These are phyloP conservation scores for Aspergillus mulundensis DNA, from an alignment of 495 filamentous ascomycete genomes.

Conservation along the genomic window DNA sequence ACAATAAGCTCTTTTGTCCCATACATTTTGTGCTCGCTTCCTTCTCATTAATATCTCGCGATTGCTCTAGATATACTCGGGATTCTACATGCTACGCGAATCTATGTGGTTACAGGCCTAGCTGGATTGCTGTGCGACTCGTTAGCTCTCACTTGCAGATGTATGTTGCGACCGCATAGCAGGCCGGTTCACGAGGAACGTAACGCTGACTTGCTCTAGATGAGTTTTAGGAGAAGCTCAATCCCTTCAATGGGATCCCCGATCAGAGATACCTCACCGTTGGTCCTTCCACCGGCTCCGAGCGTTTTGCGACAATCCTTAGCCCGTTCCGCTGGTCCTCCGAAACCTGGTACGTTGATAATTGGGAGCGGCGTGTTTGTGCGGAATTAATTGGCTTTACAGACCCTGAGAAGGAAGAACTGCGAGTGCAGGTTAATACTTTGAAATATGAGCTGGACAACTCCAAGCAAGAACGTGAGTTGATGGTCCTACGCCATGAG, in stretches of 20 bases:
- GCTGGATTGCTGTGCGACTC: background rate
- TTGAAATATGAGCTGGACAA: conserved; percentile 67
- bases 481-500: conserved; percentile 69
- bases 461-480: conserved; percentile 80
- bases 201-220: conserved; percentile 17
- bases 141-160: background rate
- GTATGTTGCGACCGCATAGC: conserved; percentile 4
- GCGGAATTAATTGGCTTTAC: conserved; percentile 12
- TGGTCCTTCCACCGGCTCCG: conserved; percentile 26
- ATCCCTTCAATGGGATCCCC: conserved; percentile 32
- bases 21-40: background rate
- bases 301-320: conserved; percentile 27
- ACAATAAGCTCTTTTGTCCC: conserved; percentile 10
- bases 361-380: background rate
- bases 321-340: conserved; percentile 25
- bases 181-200: background rate
- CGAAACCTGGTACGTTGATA: conserved; percentile 25
- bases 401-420: conserved; percentile 59
- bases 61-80: background rate
- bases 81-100: background rate
- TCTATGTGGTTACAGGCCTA: background rate
- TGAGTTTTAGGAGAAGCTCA: conserved; percentile 31
- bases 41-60: background rate
- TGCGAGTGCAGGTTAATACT: conserved; percentile 64
- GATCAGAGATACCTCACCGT: conserved; percentile 29